Base-by-base conservation (phyloP, 495 filamentous ascomycete genomes). In the Massariosphaeria phaeospora region DNA sequence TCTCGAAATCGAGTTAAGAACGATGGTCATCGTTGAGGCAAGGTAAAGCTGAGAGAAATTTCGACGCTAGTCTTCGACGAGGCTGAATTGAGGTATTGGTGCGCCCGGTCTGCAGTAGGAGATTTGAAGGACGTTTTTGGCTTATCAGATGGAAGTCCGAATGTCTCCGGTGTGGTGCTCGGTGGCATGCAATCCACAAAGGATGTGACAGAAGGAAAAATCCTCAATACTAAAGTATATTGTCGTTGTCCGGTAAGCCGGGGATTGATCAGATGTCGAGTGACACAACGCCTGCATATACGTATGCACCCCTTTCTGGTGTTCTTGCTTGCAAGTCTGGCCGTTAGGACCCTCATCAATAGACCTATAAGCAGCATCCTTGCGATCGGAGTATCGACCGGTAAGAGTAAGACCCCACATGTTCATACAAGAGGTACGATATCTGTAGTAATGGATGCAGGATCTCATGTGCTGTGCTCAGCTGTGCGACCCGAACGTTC, bases 391-490 rank as follows among this genome's bases (percentile, higher is more conserved):
- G n/a, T 27, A 2, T 29, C 26, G 25, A 29, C 11, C 29, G 7
- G 15, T 25, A n/a, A n/a, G 41, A 27, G 27, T 20, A 23, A 48
- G 9, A 20, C 44, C 44, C 44, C 44, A 33, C 26, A n/a, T 15
- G 46, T 25, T 49, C 48, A 39, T 36, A 21, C 23, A 41, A 4
- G 27, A 23, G 27, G 36, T 45, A 35, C 47, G 50, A 35, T 9
- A 23, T 41, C 18, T 7, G 46, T 25, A 12, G 6, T 40, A 25
- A 34, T 15, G 5, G 21, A 42, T 15, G 24, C 5, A 6, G 18
- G 44, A 33, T 31, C 20, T 43, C 31, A 43, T 12, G 25, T 5
- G 13, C 13, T 17, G 25, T 23, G 25, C 17, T 43, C 36, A 52
- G 48, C 36, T 42, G 48, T 43, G 38, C 15, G 35, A 52, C 48